Evolutionary conservation across 2,329 filamentous ascomycete genomes (phyloP), one percentile per base, ranked within the genome.

Genomic region (Colletotrichum sansevieriae): DNA sequence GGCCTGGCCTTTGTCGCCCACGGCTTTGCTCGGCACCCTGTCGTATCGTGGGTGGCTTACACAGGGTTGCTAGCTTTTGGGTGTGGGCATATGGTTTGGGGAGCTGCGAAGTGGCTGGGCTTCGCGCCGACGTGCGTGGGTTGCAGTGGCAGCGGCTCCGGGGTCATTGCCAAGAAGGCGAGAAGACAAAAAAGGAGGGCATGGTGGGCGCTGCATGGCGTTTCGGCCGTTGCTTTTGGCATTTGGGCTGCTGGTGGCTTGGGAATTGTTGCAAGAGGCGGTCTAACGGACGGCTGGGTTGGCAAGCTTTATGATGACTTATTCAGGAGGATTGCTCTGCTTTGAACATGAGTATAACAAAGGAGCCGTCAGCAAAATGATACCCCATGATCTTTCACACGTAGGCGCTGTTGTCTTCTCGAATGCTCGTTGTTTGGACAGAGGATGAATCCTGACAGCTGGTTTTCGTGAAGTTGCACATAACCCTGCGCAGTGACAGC

Each of bases 191-290:
- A 87, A 76, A 89, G 90, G 76, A 85, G 89, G 75, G 87, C 88
- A 74, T 92, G 92, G 89, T 89, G 92, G 81, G 79, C 83, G 2
- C 84, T 97, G 63, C 94, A 97, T 76, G 90, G 85, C 0, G 78
- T 90, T 61, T 87, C 87, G 1, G 83, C 85, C 0, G 79, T 84
- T 0, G 78, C 91, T 2, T 85, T 89, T 8, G 85, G 81, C 0
- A 63, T 94, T n/a, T 98, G 95, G 95, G 88, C 95, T 59, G 90
- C 90, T 0, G 95, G 95, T 3, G 91, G 92, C 0, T 78, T 98
- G 39, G 93, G 92, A 0, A 84, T 97, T 15, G 89, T 97, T 9
- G 94, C 91, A 3, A 85, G 87, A 70, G 92, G 87, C 1, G 94
- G 94, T 0, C 78, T 83, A 70, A 90, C 88, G 1, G 82, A 86